Base-by-base conservation (phyloP, 441 rosid genomes). In the Codiaeum variegatum region DNA sequence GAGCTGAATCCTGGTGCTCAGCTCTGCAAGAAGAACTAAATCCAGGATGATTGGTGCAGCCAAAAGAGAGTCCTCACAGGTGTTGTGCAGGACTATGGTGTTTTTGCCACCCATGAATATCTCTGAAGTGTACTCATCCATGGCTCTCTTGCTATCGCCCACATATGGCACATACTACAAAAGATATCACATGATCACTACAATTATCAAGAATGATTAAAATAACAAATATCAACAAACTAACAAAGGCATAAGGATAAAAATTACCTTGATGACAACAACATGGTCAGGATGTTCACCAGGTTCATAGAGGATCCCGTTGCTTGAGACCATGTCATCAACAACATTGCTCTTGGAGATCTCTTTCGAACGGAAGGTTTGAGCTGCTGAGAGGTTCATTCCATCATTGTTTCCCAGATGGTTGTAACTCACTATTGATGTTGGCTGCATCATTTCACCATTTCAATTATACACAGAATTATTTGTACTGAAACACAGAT, bases 51-150 rank as follows among this genome's bases (percentile, higher is more conserved):
- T 94, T 1, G 97, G 98, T 26, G 98, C 98, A 51, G 98, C 98
- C 84, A 94, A 76, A 52, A 94, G 97, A 29, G 98, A 94, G 78
- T 94, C 97, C 80, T 94, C 98, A 32, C 98, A 94, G 0, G 96
- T 92, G 79, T 90, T 94, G 86, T 94, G 98, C 80, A 94, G 71
- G 70, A 89, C 98, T 38, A 94, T 92, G 23, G 97, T 94, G 90
- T 31, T 94, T 75, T 75, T 83, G 63, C 98, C 98, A 71, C 98
- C 98, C 93, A 94, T 85, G 89, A 94, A 94, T 59, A 94, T 94
- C 86, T 94, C 97, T 3, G 98, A 94, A 5, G 90, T 90, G 85
- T 92, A 94, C 83, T 94, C 98, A 67, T 94, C 98, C 98, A 94
- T 88, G 19, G 98, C 98, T 75, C 98, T 85, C 86, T 94, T 94